phyloP scores from a whole-genome alignment of 2,329 filamentous ascomycete genomes.

The Fusarium sp. region DNA sequence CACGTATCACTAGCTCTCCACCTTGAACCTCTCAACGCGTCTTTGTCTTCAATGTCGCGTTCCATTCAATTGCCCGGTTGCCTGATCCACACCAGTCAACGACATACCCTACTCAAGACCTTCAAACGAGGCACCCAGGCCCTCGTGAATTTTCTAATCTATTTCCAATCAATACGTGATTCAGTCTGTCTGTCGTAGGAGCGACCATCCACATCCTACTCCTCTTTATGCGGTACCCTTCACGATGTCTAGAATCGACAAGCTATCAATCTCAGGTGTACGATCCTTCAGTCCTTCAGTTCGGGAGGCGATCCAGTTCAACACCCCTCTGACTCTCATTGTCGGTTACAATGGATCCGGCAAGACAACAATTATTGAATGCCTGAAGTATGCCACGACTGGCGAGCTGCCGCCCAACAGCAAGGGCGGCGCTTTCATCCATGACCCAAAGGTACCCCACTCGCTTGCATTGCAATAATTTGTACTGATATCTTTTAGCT shows the following conservation, averaged over 20 bases:
- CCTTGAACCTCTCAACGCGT: constrained; percentile 29
- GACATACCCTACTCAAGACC: background rate
- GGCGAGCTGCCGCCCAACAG: constrained; percentile 94
- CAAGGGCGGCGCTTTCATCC: constrained; percentile 91
- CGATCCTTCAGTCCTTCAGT: constrained; percentile 86
- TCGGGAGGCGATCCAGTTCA: constrained; percentile 86
- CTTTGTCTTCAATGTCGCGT: constrained; percentile 31
- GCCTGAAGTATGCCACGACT: constrained; percentile 96
- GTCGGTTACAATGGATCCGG: constrained; percentile 98
- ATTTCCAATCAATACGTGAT: constrained; percentile 5
- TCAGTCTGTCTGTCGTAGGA: background rate
- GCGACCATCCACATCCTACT: background rate
- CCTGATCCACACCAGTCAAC: constrained; percentile 22
- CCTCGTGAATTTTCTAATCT: background rate
- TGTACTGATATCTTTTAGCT: constrained; percentile 61
- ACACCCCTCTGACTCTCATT: constrained; percentile 92
- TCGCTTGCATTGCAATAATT: background rate
- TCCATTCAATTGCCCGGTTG: constrained; percentile 8
- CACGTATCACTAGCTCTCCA: constrained; percentile 25
- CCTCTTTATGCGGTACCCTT: constrained; percentile 30
- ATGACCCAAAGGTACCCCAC: constrained; percentile 85
- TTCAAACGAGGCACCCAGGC: background rate
- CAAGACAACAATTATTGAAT: constrained; percentile 99
- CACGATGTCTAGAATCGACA: constrained; percentile 84
- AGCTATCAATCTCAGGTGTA: constrained; percentile 83